Evolutionary conservation across 176 grass and related monocot species (phyloP).

Genomic region (Aegilops sharonensis): DNA sequence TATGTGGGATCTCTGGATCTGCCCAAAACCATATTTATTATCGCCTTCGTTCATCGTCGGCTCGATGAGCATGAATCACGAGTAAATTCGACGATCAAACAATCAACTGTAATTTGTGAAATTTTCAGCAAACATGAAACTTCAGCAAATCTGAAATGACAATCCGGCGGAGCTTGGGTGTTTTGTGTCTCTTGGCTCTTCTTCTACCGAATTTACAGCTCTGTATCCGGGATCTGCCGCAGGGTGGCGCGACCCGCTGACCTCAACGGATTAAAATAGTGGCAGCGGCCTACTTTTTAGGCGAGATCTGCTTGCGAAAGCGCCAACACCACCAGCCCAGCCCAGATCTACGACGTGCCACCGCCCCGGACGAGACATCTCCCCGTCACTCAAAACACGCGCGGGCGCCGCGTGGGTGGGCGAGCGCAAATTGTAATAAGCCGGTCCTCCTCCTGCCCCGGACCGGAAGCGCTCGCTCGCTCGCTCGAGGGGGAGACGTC

Average conservation of each 20-base stretch:
- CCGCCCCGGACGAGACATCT: neutral
- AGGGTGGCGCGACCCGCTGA: neutral
- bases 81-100: no score
- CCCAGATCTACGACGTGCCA: neutral
- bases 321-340: neutral
- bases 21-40: no score
- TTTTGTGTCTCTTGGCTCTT: no score
- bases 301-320: conserved; percentile 26
- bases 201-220: neutral
- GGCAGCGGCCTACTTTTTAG: conserved; percentile 14
- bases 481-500: neutral
- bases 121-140: no score
- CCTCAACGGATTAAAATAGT: neutral
- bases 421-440: neutral
- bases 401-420: neutral
- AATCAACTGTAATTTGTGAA: no score
- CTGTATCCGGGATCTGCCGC: neutral
- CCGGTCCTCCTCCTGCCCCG: neutral
- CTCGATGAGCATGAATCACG: no score
- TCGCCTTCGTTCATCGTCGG: no score
- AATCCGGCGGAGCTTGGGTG: no score
- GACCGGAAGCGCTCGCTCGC: conserved; percentile 2
- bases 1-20: no score
- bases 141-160: no score
- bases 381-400: neutral